Percentiles rank a stretch among this genome's conserved stretches.
phyloP scores from a whole-genome alignment of 257 asterid species.

The Lantana camara region DNA sequence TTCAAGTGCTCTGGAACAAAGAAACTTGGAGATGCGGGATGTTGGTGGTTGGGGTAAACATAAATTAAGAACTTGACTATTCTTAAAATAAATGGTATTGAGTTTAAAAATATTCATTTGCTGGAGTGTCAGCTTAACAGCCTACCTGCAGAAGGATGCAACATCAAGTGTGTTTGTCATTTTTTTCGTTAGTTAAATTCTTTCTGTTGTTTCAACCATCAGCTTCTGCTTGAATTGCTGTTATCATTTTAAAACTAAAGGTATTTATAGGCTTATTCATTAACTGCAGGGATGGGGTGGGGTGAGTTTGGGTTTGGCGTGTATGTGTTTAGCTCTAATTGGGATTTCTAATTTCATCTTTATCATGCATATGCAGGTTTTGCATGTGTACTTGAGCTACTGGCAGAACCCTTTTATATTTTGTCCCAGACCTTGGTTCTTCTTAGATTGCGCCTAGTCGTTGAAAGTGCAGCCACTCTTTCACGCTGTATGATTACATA shows the following conservation, averaged over 20 bases:
- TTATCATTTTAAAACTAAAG: neutral
- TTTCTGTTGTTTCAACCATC: too few species aligned
- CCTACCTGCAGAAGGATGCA: constrained; percentile 3
- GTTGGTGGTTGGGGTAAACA: neutral
- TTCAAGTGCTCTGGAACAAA: neutral
- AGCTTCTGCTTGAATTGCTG: neutral
- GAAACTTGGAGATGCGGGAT: constrained; percentile 3
- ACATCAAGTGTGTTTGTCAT: constrained; percentile 1
- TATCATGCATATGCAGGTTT: constrained; percentile 55
- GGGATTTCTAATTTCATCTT: constrained; percentile 12
- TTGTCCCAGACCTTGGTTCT: constrained; percentile 86
- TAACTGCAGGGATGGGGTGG: constrained; percentile 1
- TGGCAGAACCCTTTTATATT: constrained; percentile 93
- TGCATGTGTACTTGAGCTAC: constrained; percentile 88
- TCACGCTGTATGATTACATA: constrained; percentile 77
- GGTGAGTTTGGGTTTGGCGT: neutral
- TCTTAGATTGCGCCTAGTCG: constrained; percentile 79
- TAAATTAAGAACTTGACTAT: neutral
- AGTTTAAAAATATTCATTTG: too few species aligned
- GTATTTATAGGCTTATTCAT: too few species aligned
- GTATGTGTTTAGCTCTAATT: neutral
- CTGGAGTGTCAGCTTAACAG: neutral
- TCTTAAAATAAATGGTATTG: constrained; percentile 1
- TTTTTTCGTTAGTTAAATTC: too few species aligned
- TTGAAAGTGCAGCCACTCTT: constrained; percentile 81